Percentiles rank a stretch among this genome's conserved stretches.
Evolutionary conservation across 179 eudicot species (phyloP).

Genomic region (Camellia oleifera): DNA sequence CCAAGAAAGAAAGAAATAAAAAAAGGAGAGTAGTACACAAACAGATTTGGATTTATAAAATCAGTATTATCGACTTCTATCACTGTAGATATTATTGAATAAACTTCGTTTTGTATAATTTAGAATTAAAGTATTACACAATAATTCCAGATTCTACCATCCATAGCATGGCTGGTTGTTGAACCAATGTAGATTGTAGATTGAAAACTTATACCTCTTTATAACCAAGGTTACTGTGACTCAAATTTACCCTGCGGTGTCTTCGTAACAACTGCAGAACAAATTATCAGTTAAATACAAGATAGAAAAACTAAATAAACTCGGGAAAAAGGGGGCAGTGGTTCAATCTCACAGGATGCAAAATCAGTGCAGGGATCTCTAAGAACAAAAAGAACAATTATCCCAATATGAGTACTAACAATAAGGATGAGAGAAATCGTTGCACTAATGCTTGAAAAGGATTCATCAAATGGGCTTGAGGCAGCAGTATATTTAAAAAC

Average conservation of each 20-base stretch:
- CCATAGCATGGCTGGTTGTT: background rate
- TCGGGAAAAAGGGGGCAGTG: background rate
- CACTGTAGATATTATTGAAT: background rate
- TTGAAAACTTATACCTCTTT: slow-evolving; percentile 55
- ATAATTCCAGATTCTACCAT: background rate
- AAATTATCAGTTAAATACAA: slow-evolving; percentile 13
- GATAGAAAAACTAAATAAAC: slow-evolving; percentile 10
- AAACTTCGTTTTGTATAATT: background rate
- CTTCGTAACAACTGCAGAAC: slow-evolving; percentile 69
- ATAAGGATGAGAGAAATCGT: background rate
- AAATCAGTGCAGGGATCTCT: background rate
- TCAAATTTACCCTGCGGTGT: slow-evolving; percentile 70
- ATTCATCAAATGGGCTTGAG: background rate
- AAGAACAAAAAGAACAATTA: too few relatives aligned
- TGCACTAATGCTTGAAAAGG: background rate
- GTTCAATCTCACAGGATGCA: slow-evolving; percentile 8
- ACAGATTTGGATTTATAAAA: background rate
- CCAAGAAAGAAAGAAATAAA: background rate
- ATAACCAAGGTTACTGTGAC: slow-evolving; percentile 55
- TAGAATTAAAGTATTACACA: background rate
- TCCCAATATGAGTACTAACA: too few relatives aligned
- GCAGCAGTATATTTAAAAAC: slow-evolving; percentile 1
- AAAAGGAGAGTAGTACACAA: background rate
- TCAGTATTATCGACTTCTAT: background rate
- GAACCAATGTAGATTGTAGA: background rate